Percentiles rank a stretch among this genome's conserved stretches.
phyloP scores from a whole-genome alignment of 2,329 filamentous ascomycete genomes.

The Aspergillus transmontanensis region DNA sequence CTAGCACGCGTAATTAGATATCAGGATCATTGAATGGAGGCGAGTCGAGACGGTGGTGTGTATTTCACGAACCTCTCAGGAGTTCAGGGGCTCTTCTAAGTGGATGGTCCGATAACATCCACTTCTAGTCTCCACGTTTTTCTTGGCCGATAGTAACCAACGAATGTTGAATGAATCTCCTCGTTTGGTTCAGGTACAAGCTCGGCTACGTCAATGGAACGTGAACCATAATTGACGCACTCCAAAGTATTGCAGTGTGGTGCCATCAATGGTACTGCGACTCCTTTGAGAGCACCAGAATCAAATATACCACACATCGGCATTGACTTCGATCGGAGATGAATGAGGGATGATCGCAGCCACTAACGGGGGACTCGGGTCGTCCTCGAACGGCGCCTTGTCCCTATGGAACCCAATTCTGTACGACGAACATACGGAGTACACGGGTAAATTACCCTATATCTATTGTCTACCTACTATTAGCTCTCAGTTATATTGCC shows the following conservation, averaged over 20 bases:
- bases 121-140: slow-evolving; percentile 22
- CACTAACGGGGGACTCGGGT: not conserved
- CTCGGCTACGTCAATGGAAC: not conserved
- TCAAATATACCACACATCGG: not conserved
- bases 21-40: slow-evolving; percentile 4
- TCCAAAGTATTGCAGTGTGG: not conserved
- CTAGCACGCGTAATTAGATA: slow-evolving; percentile 10
- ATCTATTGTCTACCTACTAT: not conserved
- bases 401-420: not conserved
- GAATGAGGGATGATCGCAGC: not conserved
- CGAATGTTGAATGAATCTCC: not conserved
- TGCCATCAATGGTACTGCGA: not conserved
- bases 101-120: slow-evolving; percentile 21
- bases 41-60: slow-evolving; percentile 4
- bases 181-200: not conserved
- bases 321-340: slow-evolving; percentile 1
- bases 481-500: not conserved
- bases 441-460: not conserved
- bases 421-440: not conserved
- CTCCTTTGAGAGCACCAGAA: not conserved
- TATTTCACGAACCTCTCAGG: slow-evolving; percentile 24
- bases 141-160: slow-evolving; percentile 4
- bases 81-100: slow-evolving; percentile 26
- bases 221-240: not conserved
- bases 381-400: not conserved